Evolutionary conservation across 441 rosid genomes (phyloP).

Genomic region (Bocquillonia castaneifolia): DNA sequence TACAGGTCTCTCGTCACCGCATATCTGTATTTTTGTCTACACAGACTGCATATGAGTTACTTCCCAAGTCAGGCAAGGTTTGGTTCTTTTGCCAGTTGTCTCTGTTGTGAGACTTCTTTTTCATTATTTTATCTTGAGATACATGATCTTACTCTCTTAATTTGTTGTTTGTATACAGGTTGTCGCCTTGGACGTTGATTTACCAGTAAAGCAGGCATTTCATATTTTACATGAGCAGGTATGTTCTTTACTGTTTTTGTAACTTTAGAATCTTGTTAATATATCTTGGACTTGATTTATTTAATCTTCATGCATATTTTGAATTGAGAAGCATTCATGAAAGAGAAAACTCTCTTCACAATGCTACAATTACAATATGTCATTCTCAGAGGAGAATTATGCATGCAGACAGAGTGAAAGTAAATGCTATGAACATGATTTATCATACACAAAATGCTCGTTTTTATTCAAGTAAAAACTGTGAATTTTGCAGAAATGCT

Average conservation of each 20-base stretch:
- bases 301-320: background rate
- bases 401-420: background rate
- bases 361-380: background rate
- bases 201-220: constrained; percentile 67
- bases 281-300: background rate
- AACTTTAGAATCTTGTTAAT: background rate
- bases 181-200: constrained; percentile 55
- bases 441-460: background rate
- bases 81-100: constrained; percentile 29
- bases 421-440: background rate
- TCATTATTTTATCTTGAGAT: constrained; percentile 5
- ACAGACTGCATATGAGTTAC: constrained; percentile 55
- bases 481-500: background rate
- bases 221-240: constrained; percentile 66
- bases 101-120: background rate
- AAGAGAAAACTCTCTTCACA: background rate
- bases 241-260: background rate
- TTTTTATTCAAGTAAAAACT: background rate
- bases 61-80: constrained; percentile 77
- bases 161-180: constrained; percentile 33
- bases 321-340: background rate
- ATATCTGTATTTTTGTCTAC: constrained; percentile 45
- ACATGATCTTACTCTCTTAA: constrained; percentile 2
- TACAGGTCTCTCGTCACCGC: constrained; percentile 51
- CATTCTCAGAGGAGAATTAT: background rate